phyloP scores from a whole-genome alignment of 371 early-diverging fungal genomes.

The Circinella umbellata region DNA sequence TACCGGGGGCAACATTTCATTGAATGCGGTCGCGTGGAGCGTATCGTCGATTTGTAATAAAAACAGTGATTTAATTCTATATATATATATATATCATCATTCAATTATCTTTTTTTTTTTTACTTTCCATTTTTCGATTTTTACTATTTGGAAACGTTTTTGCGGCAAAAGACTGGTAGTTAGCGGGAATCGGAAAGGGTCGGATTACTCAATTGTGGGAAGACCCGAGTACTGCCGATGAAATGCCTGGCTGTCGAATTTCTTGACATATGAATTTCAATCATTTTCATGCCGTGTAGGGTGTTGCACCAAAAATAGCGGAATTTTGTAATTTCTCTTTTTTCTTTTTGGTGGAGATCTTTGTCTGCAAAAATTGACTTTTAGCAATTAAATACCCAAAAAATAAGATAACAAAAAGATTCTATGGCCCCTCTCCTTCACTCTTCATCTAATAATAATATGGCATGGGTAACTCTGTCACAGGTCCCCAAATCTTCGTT shows the following conservation, averaged over 20 bases:
- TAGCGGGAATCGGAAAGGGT: conserved; percentile 11
- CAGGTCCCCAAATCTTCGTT: not conserved
- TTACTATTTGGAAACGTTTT: not conserved
- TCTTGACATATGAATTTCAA: conserved; percentile 14
- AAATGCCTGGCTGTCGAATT: not conserved
- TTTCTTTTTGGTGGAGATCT: not conserved
- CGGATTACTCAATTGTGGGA: not conserved
- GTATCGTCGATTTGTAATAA: conserved; percentile 33
- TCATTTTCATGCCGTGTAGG: conserved; percentile 5
- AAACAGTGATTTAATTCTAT: not conserved
- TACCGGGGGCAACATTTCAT: conserved; percentile 59
- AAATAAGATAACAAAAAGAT: no score
- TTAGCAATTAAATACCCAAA: no score
- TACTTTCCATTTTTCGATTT: not conserved
- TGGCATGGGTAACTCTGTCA: not conserved
- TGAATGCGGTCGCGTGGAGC: conserved; percentile 47
- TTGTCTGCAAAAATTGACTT: no score
- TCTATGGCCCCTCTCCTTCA: not conserved
- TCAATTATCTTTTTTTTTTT: no score
- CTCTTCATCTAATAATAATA: not conserved
- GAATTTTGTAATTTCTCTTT: not conserved
- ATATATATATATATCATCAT: no score
- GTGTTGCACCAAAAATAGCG: not conserved
- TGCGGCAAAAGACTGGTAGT: conserved; percentile 5
- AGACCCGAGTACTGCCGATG: conserved; percentile 10